A percentile compares a stretch with the other conserved stretches of the same genome.
phyloP scores from a whole-genome alignment of 768 basidiomycete species.

The Suillus cothurnatus region DNA sequence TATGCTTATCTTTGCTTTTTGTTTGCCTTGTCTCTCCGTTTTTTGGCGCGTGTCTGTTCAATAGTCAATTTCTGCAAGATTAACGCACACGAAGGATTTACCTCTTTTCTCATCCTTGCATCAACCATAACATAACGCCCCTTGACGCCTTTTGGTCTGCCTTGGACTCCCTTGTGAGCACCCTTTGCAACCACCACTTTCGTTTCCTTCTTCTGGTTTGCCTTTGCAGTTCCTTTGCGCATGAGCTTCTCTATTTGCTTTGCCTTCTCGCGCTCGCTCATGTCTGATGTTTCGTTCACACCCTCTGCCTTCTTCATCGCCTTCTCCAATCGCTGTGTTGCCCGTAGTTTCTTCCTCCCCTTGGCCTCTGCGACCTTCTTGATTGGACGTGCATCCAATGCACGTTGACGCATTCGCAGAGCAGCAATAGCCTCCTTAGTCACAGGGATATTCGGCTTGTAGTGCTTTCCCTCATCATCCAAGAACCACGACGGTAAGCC shows the following conservation, averaged over 20 bases:
- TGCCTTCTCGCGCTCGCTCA: constrained; percentile 95
- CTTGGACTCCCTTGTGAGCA: constrained; percentile 84
- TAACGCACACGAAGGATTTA: constrained; percentile 22
- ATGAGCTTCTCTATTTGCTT: constrained; percentile 92
- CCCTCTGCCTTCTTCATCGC: constrained; percentile 97
- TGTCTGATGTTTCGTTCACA: constrained; percentile 82
- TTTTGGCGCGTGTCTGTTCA: constrained; percentile 76
- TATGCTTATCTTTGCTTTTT: constrained; percentile 53
- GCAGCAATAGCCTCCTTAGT: constrained; percentile 92
- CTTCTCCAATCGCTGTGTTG: constrained; percentile 82
- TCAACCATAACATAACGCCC: constrained; percentile 96
- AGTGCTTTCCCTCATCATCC: constrained; percentile 92
- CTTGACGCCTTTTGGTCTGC: constrained; percentile 94
- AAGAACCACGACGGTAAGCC: constrained; percentile 95
- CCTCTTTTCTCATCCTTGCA: constrained; percentile 92
- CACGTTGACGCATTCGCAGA: constrained; percentile 87
- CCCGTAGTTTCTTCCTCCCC: constrained; percentile 93
- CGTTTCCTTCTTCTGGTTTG: constrained; percentile 70
- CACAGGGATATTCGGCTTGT: constrained; percentile 94
- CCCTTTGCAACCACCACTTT: constrained; percentile 94
- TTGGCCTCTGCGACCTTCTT: constrained; percentile 99
- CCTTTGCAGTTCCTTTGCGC: constrained; percentile 72
- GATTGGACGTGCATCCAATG: constrained; percentile 94
- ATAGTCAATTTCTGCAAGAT: constrained; percentile 11
- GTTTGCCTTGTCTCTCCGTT: constrained; percentile 73